Base-by-base conservation (phyloP, 805 yeast genomes). In the Tanozyma kutaoensis region DNA sequence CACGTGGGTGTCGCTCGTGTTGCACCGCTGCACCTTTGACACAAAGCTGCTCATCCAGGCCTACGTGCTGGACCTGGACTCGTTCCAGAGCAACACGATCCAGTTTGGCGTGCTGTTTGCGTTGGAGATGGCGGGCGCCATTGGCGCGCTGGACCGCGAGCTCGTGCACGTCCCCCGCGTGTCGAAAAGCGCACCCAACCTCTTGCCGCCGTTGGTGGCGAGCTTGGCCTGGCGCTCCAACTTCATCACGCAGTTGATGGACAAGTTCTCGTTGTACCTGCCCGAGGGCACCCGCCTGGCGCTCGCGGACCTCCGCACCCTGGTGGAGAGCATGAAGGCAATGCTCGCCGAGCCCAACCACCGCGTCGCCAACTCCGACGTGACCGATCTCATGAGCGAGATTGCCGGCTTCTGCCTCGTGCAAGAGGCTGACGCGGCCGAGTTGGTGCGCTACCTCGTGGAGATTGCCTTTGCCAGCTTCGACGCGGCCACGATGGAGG, bases 71-170 rank as follows among this genome's bases (percentile, higher is more conserved):
- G 50, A 42, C 11, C 22, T 36, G 13, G 50, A 38, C 19, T 37
- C 24, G 27, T 34, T 31, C 24, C 42, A 33, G 23, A 24, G 36
- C 17, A 15, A 15, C 7, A 15, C 17, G 17, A 15, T 80, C 23
- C 76, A 79, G 30, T 74, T 67, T 42, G 97, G 97, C 29, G 76
- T 85, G 26, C 76, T 93, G 0, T 81, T 88, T 61, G 97, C 98
- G 0, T 56, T 86, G 31, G 91, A 81, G 37, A 68, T 84, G 75
- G 93, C 94, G 1, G 17, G 17, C 4, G 48, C 68, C 4, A 66
- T 82, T 9, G 53, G 74, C n/a, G 62, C 75, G 12, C 62, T 62
- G 16, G 93, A 82, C 40, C 56, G 75, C 24, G 91, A 79, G 40
- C 48, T 76, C 16, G 63, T 70, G 2, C 64, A 66, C 23, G 56